phyloP scores from a whole-genome alignment of 2,329 filamentous ascomycete species.

The Aspergillus hiratsukae region DNA sequence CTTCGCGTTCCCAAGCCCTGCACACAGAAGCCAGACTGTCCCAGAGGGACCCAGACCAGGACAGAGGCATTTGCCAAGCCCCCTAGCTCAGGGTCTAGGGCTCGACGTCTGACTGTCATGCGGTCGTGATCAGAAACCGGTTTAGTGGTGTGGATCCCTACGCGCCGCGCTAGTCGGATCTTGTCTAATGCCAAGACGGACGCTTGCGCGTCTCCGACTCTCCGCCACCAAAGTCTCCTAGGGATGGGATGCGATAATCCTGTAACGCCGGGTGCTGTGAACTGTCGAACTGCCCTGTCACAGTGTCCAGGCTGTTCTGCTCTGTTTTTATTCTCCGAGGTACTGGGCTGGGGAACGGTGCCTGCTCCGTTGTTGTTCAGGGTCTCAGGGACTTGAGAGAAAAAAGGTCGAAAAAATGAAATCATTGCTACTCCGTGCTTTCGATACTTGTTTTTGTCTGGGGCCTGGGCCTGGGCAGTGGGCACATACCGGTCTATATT shows the following conservation, averaged over 20 bases:
- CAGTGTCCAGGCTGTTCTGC: background rate
- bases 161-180: slow-evolving; percentile 28
- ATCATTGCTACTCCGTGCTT: background rate
- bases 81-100: slow-evolving; percentile 1
- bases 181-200: slow-evolving; percentile 32
- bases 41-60: background rate
- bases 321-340: slow-evolving; percentile 4
- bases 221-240: slow-evolving; percentile 23
- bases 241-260: slow-evolving; percentile 10
- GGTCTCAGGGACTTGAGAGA: background rate
- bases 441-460: background rate
- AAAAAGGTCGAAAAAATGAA: background rate
- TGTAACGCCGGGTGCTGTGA: slow-evolving; percentile 13
- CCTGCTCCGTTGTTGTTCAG: background rate
- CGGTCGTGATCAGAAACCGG: slow-evolving; percentile 11
- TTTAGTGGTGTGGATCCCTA: slow-evolving; percentile 20
- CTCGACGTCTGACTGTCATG: background rate
- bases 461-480: background rate
- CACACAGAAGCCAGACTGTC: background rate
- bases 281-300: background rate
- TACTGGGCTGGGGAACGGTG: background rate
- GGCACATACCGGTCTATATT: background rate
- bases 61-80: background rate
- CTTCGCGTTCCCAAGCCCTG: background rate
- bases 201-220: slow-evolving; percentile 39